phyloP scores from a whole-genome alignment of 2,329 filamentous ascomycete genomes.

The Chaetomium sp. region DNA sequence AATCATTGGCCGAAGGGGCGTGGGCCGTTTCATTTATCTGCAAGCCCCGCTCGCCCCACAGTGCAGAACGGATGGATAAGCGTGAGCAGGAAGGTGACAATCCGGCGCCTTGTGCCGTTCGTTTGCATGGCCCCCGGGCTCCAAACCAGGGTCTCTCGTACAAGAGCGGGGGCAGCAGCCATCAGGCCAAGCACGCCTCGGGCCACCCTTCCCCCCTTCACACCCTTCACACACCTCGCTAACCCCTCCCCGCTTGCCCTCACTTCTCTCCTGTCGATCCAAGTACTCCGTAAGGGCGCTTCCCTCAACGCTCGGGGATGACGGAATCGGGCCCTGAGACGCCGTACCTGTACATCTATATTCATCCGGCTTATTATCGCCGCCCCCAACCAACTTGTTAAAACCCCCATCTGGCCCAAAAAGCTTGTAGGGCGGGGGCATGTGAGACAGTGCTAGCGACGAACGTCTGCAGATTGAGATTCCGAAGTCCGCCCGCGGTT shows the following conservation, averaged over 20 bases:
- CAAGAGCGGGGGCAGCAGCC: not conserved
- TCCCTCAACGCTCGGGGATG: not conserved
- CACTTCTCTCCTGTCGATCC: not conserved
- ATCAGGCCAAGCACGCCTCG: not conserved
- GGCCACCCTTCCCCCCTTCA: not conserved
- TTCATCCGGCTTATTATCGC: conserved; percentile 5
- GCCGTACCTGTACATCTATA: not conserved
- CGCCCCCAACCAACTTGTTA: not conserved
- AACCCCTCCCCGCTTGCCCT: not conserved
- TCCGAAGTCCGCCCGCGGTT: too few species aligned
- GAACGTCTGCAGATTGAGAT: not conserved
- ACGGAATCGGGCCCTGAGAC: not conserved
- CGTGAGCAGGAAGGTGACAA: not conserved
- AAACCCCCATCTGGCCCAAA: conserved; percentile 3
- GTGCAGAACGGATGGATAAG: not conserved
- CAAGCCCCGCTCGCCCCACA: not conserved
- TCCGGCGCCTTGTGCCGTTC: too few species aligned
- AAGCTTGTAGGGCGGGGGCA: not conserved
- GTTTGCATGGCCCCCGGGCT: too few species aligned
- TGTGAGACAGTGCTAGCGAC: not conserved
- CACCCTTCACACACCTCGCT: not conserved
- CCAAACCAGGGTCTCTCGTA: not conserved
- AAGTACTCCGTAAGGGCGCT: not conserved
- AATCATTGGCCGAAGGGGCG: not conserved
- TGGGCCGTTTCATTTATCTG: not conserved